Evolutionary conservation across 2,329 filamentous ascomycete species (phyloP).

Genomic region (Botrytis fabae): DNA sequence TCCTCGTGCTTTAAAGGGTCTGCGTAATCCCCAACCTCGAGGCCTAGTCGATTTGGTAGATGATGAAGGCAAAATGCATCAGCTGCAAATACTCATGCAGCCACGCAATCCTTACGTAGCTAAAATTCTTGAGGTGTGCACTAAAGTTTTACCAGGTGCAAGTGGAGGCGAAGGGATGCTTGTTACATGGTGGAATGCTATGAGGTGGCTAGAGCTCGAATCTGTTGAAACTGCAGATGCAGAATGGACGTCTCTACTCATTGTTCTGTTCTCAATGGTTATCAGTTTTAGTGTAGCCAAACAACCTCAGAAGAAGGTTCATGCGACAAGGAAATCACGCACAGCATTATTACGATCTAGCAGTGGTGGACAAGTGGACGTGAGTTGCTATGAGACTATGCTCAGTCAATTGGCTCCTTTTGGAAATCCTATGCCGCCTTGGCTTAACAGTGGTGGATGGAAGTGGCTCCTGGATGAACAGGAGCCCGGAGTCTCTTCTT

Average conservation of each 20-base stretch:
- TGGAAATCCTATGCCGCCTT: conserved; percentile 47
- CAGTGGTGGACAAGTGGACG: conserved; percentile 45
- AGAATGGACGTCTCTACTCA: conserved; percentile 70
- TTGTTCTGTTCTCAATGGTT: conserved; percentile 64
- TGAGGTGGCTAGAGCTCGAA: conserved; percentile 64
- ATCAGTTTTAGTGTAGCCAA: conserved; percentile 55
- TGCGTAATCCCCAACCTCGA: conserved; percentile 58
- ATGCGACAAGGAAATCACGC: conserved; percentile 43
- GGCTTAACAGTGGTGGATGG: conserved; percentile 67
- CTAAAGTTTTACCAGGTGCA: conserved; percentile 61
- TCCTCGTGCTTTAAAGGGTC: conserved; percentile 43
- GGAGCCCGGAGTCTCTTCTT: conserved; percentile 36
- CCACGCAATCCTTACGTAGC: conserved; percentile 63
- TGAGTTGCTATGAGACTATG: conserved; percentile 51
- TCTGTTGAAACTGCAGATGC: conserved; percentile 50
- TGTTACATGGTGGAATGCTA: conserved; percentile 71
- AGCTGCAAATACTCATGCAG: conserved; percentile 66
- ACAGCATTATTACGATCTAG: conserved; percentile 49
- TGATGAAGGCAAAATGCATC: conserved; percentile 60
- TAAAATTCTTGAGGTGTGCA: conserved; percentile 61
- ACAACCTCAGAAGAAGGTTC: conserved; percentile 40
- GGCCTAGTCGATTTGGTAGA: conserved; percentile 69
- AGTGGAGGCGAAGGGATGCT: conserved; percentile 61
- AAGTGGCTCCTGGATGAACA: conserved; percentile 67
- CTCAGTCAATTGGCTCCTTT: conserved; percentile 45